Evolutionary conservation across 179 eudicot species (phyloP).

Genomic region (Drosera spatulata): DNA sequence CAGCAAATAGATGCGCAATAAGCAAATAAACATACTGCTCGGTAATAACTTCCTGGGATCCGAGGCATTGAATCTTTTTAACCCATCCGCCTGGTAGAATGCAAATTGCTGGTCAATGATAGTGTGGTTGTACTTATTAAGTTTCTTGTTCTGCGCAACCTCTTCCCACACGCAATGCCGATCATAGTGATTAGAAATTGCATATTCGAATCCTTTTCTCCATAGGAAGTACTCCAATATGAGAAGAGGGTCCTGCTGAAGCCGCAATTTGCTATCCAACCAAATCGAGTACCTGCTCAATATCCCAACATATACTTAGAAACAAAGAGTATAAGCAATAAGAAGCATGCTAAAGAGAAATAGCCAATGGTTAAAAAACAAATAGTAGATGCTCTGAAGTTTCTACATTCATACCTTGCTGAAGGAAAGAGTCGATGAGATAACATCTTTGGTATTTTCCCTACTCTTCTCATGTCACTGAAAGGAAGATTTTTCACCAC

Average conservation of each 20-base stretch:
- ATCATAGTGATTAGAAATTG: slow-evolving; percentile 93
- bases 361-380: no score
- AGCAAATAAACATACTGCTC: slow-evolving; percentile 51
- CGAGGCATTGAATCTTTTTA: slow-evolving; percentile 62
- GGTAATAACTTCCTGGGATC: slow-evolving; percentile 71
- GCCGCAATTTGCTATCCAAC: slow-evolving; percentile 92
- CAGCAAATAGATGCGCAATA: not conserved
- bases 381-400: no score
- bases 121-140: slow-evolving; percentile 81
- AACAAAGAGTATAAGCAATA: not conserved
- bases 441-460: slow-evolving; percentile 83
- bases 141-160: slow-evolving; percentile 84
- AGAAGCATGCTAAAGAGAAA: no score
- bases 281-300: slow-evolving; percentile 76
- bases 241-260: slow-evolving; percentile 72
- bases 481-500: slow-evolving; percentile 90
- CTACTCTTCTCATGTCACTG: slow-evolving; percentile 83
- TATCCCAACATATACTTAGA: slow-evolving; percentile 1
- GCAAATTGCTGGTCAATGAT: slow-evolving; percentile 81
- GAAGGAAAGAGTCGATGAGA: slow-evolving; percentile 84
- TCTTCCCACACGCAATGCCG: slow-evolving; percentile 97
- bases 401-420: slow-evolving; percentile 51
- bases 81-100: slow-evolving; percentile 80
- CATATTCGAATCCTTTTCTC: slow-evolving; percentile 79
- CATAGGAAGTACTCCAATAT: slow-evolving; percentile 75